These are phyloP conservation scores for Arthrobotrys conoides DNA, from an alignment of 2,329 filamentous ascomycete species.

Conservation along the genomic window DNA sequence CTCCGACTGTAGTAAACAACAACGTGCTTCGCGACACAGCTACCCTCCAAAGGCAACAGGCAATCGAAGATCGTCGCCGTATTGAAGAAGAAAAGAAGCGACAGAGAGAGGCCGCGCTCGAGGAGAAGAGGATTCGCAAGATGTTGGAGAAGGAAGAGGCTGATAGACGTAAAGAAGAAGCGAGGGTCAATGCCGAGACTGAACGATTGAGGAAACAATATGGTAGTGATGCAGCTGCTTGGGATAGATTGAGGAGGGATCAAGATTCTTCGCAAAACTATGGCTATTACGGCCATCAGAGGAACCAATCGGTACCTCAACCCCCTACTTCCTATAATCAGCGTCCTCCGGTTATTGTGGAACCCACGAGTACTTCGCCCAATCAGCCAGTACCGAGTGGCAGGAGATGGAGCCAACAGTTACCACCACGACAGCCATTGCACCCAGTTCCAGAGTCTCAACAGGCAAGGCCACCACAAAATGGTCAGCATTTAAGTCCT, in stretches of 20 bases:
- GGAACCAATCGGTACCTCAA: slow-evolving; percentile 31
- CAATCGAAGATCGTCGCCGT: slow-evolving; percentile 69
- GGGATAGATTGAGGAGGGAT: slow-evolving; percentile 45
- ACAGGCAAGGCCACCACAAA: slow-evolving; percentile 47
- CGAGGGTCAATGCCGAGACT: slow-evolving; percentile 81
- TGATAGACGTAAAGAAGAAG: slow-evolving; percentile 70
- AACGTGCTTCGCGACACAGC: slow-evolving; percentile 62
- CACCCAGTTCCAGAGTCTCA: slow-evolving; percentile 49
- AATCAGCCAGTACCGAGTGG: neutral
- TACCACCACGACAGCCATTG: slow-evolving; percentile 49
- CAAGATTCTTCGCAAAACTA: slow-evolving; percentile 13
- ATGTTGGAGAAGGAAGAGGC: slow-evolving; percentile 62
- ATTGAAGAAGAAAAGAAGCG: slow-evolving; percentile 65
- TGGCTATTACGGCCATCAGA: slow-evolving; percentile 44
- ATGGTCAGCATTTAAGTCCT: slow-evolving; percentile 36
- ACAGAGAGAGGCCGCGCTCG: slow-evolving; percentile 63
- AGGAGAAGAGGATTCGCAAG: slow-evolving; percentile 61
- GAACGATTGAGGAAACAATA: slow-evolving; percentile 72
- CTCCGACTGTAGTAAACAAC: slow-evolving; percentile 61
- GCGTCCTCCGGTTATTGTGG: slow-evolving; percentile 45
- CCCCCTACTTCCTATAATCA: slow-evolving; percentile 43
- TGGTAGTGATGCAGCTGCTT: slow-evolving; percentile 54
- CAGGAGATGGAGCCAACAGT: slow-evolving; percentile 47
- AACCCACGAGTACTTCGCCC: slow-evolving; percentile 16
- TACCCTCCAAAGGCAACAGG: slow-evolving; percentile 71